Evolutionary conservation across 257 asterid species (phyloP), one percentile per base, ranked within the genome.

Genomic region (Nyctanthes arbortristis): DNA sequence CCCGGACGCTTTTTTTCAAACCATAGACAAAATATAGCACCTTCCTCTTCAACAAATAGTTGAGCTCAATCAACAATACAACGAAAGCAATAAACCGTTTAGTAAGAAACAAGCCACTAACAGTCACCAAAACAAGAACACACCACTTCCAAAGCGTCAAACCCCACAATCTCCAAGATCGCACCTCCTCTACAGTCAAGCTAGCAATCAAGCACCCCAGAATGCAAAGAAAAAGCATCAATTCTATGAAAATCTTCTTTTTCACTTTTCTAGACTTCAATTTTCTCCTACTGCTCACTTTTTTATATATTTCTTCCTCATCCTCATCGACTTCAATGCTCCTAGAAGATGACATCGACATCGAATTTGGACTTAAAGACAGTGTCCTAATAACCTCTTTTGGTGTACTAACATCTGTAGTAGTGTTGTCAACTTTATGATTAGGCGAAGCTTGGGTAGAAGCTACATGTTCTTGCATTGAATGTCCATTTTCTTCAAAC

Each of bases 21-120:
- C 96, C 95, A 31, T 80, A 65, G 12, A 89, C 97, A 32, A 91
- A 91, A 72, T 91, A 91, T 33, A 91, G 52, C 36, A 91, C 96
- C 79, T 87, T 89, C 84, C 77, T 87, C 63, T 82, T 84, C 45
- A 89, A 77, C 81, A 92, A 32, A 59, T 77, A 89, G 86, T 87
- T 89, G 13, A 86, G 79, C 79, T 92, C 98, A 25, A 92, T 88
- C 74, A 89, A 74, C 52, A 92, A 61, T 31, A 90, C 96, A 16
- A 82, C 63, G 39, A 92, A 81, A 75, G 61, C 79, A 77, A 88
- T 80, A 33, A 89, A 36, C 96, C 92, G 79, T 57, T 77, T 72
- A 0, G 94, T 83, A 35, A 92, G 75, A 68, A 92, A 63, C 85
- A 83, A 66, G 57, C 98, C 98, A 70, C 92, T 86, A 64, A 92